Evolutionary conservation across 441 rosid genomes (phyloP), one percentile per base, ranked within the genome.

Genomic region (Bocquillonia castaneifolia): DNA sequence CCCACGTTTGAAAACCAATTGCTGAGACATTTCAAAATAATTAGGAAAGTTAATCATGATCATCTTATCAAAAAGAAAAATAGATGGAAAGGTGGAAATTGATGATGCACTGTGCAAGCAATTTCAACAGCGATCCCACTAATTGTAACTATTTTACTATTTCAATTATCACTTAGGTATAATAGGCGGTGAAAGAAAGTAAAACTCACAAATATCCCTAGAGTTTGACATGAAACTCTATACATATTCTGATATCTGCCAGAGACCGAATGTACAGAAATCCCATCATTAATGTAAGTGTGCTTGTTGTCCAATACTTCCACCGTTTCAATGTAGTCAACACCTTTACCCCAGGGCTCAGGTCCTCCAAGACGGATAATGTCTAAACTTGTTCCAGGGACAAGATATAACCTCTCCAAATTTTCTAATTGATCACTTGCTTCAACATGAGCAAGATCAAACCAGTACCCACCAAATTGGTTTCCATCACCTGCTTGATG

Each of bases 381-480:
- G 76, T 91, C 96, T 64, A 90, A 71, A 71, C 86, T 81, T 53
- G 99, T 84, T 81, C 93, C 92, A 59, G 97, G 97, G 69, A 80
- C 90, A 83, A 94, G 99, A 82, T 82, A 81, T 70, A 93, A 57
- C 77, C 76, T 83, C 78, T 82, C 76, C 76, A 78, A 65, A 75
- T 63, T 80, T 72, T 84, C 87, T 57, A 79, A 66, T 39, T 80
- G 81, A 72, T 66, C 64, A 79, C 68, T 74, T 76, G 82, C 78
- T 74, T 83, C 88, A 18, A 72, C 79, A 69, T 71, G 75, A 71
- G 71, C 75, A 57, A 80, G 68, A 82, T 87, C 85, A 39, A 80
- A 78, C 92, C 93, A 85, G 77, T 91, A 91, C 45, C 99, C 99
- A 66, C 99, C 99, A 87, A 82, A 89, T 55, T 68, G 88, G 77